Conservation (phyloP, 768 basidiomycete genomes). For the Lentinula boryana region DNA sequence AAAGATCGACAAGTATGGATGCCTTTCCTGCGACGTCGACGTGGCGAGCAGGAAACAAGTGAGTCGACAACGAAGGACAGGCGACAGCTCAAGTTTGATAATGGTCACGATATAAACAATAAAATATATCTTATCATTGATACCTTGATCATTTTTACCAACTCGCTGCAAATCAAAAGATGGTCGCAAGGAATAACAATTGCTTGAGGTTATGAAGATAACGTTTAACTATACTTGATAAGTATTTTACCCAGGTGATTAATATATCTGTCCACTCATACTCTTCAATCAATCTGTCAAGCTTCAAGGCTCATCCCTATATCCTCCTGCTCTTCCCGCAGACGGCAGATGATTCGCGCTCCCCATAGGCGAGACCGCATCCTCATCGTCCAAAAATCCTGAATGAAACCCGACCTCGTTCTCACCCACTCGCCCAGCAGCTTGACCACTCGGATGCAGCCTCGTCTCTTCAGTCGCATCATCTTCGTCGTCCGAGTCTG, state of each 20-base stretch:
- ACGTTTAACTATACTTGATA: background rate
- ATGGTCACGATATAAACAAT: too few species aligned
- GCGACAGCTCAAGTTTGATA: too few species aligned
- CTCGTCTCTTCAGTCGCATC: conserved; percentile 68
- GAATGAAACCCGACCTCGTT: conserved; percentile 61
- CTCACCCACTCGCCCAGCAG: conserved; percentile 14
- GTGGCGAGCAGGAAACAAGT: background rate
- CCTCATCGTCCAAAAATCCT: conserved; percentile 80
- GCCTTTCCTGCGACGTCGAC: background rate
- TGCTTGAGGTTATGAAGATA: too few species aligned
- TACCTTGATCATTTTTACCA: too few species aligned
- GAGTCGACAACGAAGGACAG: too few species aligned
- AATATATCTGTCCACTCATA: background rate
- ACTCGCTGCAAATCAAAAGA: too few species aligned
- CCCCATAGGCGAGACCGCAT: conserved; percentile 15
- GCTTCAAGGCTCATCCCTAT: background rate
- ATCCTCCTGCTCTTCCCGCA: background rate
- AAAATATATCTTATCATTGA: too few species aligned
- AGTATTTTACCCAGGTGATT: background rate
- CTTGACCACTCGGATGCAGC: conserved; percentile 33
- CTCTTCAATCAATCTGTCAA: too few species aligned
- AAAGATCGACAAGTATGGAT: background rate
- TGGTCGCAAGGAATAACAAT: too few species aligned
- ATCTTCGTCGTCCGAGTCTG: conserved; percentile 81
- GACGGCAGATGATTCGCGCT: background rate